Conservation (phyloP, 106 monocot species). For the Dendrobium officinale region DNA sequence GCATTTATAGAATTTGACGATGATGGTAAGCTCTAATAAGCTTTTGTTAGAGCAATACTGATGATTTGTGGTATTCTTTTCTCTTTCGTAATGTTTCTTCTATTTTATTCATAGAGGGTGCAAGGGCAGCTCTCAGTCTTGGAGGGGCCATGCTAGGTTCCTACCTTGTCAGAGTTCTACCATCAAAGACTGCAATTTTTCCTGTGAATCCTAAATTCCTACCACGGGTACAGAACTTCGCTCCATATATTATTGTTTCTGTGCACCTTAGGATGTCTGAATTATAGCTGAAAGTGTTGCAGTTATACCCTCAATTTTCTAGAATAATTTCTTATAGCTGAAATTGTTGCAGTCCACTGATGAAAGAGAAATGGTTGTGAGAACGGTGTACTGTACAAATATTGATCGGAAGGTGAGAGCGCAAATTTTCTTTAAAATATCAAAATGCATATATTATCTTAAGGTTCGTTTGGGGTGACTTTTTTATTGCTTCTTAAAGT, state of each 20-base stretch:
- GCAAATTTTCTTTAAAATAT: too few relatives aligned
- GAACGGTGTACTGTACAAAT: conserved; percentile 72
- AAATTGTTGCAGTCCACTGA: conserved; percentile 37
- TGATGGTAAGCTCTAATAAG: conserved; percentile 29
- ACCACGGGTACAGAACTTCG: conserved; percentile 40
- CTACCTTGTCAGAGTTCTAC: conserved; percentile 68
- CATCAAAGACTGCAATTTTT: conserved; percentile 87
- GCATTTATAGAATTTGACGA: conserved; percentile 66
- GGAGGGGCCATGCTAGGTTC: conserved; percentile 64
- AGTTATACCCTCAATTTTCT: not conserved
- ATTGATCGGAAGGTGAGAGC: conserved; percentile 58
- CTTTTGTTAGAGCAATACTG: not conserved
- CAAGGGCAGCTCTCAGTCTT: conserved; percentile 63
- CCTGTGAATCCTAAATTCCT: conserved; percentile 94
- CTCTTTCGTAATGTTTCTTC: not conserved
- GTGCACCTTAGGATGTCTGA: not conserved
- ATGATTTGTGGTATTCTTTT: not conserved
- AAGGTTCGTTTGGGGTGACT: too few relatives aligned
- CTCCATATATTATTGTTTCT: not conserved
- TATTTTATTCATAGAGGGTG: conserved; percentile 34
- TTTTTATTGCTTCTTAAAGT: too few relatives aligned
- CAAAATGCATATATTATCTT: too few relatives aligned
- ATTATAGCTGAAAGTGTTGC: not conserved
- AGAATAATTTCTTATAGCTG: not conserved
- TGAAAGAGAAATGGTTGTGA: conserved; percentile 56